A percentile compares a stretch with the other conserved stretches of the same genome.
Evolutionary conservation across 2,329 filamentous ascomycete genomes (phyloP).

Genomic region (Monosporascus ibericus): DNA sequence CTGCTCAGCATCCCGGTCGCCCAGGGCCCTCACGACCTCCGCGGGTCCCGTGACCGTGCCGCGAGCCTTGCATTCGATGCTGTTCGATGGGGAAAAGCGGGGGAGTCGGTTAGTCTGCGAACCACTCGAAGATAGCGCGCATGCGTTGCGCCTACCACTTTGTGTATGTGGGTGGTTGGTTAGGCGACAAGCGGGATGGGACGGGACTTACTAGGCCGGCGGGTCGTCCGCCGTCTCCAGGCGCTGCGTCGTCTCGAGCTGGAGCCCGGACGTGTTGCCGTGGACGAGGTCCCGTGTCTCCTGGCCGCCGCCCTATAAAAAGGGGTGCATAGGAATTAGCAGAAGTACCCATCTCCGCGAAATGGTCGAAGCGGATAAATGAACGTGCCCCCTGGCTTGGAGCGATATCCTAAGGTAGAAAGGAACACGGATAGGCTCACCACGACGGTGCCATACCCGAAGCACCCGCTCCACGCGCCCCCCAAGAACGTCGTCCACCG

Average conservation of each 20-base stretch:
- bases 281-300: constrained; percentile 17
- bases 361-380: not conserved
- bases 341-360: too few relatives aligned
- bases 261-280: constrained; percentile 16
- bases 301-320: constrained; percentile 19
- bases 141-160: too few relatives aligned
- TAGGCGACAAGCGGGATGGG: not conserved
- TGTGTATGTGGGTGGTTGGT: too few relatives aligned
- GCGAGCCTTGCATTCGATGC: constrained; percentile 23
- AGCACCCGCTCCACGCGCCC: constrained; percentile 21
- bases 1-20: constrained; percentile 9
- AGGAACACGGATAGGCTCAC: constrained; percentile 9
- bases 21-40: constrained; percentile 16
- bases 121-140: too few relatives aligned
- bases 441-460: constrained; percentile 20
- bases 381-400: not conserved
- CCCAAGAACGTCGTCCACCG: constrained; percentile 21
- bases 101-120: too few relatives aligned
- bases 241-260: constrained; percentile 20
- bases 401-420: not conserved
- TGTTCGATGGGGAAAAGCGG: constrained; percentile 1
- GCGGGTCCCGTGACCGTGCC: constrained; percentile 18
- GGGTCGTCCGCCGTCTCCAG: constrained; percentile 19
- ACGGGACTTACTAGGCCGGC: constrained; percentile 19
- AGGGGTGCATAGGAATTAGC: not conserved